Evolutionary conservation across 2,329 filamentous ascomycete genomes (phyloP).

Genomic region (Pseudocercospora fijiensis): DNA sequence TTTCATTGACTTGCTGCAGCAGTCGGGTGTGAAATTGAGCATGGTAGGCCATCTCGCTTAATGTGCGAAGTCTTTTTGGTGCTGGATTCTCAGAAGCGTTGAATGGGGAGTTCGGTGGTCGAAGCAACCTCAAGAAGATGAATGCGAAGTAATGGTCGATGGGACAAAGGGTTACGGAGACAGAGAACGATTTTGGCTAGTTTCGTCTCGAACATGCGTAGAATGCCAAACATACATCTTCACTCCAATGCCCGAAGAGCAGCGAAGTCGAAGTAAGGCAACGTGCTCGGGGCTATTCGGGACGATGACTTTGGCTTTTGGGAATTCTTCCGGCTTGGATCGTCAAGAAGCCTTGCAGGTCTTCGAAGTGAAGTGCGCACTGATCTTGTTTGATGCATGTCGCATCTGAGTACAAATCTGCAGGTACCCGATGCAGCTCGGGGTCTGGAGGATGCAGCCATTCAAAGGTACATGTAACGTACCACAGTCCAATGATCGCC

Average conservation of each 20-base stretch:
- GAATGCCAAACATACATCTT: not conserved
- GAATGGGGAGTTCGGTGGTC: not conserved
- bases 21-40: slow-evolving; percentile 23
- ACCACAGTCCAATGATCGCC: not conserved
- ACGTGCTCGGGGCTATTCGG: not conserved
- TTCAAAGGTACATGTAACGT: not conserved
- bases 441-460: not conserved
- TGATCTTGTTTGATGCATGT: not conserved
- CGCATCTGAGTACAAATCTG: not conserved
- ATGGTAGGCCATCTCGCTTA: slow-evolving; percentile 18
- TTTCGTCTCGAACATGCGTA: not conserved
- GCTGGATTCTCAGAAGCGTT: not conserved
- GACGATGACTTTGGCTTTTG: not conserved
- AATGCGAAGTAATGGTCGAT: not conserved
- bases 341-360: not conserved
- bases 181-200: not conserved
- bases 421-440: not conserved
- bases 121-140: not conserved
- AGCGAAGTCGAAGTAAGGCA: not conserved
- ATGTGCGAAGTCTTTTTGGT: not conserved
- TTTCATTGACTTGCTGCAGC: slow-evolving; percentile 22
- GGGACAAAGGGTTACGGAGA: not conserved
- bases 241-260: not conserved
- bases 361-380: not conserved
- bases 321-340: not conserved